Percentiles rank a stretch among this genome's conserved stretches.
These are phyloP conservation scores for Fistulifera solaris DNA, from an alignment of 108 stramenopile genomes.

Conservation along the genomic window DNA sequence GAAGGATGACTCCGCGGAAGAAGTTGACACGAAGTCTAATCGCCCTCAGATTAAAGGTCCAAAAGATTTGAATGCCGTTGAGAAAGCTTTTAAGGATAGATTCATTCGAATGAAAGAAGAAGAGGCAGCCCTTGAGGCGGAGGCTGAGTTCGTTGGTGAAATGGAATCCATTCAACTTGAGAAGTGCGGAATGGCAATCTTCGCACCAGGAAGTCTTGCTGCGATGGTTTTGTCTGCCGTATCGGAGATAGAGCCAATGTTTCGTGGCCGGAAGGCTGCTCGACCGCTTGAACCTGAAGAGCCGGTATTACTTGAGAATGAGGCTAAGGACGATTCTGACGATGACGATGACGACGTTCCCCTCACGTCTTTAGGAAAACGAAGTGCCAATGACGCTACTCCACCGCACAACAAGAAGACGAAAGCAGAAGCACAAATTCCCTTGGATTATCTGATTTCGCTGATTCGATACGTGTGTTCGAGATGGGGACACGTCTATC, in stretches of 20 bases:
- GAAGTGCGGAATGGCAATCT: slow-evolving; percentile 44
- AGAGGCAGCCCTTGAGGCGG: slow-evolving; percentile 28
- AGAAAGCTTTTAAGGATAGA: slow-evolving; percentile 55
- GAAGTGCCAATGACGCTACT: slow-evolving; percentile 1
- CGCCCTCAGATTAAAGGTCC: background rate
- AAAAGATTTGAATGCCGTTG: slow-evolving; percentile 37
- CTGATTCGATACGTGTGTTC: slow-evolving; percentile 52
- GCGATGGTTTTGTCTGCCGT: slow-evolving; percentile 61
- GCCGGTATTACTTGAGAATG: background rate
- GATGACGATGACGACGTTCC: slow-evolving; percentile 50
- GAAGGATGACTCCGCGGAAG: slow-evolving; percentile 14
- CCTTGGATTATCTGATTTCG: slow-evolving; percentile 35
- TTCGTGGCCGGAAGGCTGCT: slow-evolving; percentile 3
- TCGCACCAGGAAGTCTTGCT: slow-evolving; percentile 48
- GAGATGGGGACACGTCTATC: slow-evolving; percentile 68
- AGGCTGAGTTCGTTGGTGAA: slow-evolving; percentile 57
- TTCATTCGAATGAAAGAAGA: slow-evolving; percentile 38
- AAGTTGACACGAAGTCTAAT: background rate
- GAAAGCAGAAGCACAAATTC: slow-evolving; percentile 14
- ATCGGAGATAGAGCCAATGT: slow-evolving; percentile 24
- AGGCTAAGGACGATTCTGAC: slow-evolving; percentile 13
- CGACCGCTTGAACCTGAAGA: background rate
- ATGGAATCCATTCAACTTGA: slow-evolving; percentile 68
- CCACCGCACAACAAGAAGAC: background rate
- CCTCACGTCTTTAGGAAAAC: slow-evolving; percentile 24